Evolutionary conservation across 805 yeast species (phyloP), one percentile per base, ranked within the genome.

Genomic region (Ogataea haglerorum): DNA sequence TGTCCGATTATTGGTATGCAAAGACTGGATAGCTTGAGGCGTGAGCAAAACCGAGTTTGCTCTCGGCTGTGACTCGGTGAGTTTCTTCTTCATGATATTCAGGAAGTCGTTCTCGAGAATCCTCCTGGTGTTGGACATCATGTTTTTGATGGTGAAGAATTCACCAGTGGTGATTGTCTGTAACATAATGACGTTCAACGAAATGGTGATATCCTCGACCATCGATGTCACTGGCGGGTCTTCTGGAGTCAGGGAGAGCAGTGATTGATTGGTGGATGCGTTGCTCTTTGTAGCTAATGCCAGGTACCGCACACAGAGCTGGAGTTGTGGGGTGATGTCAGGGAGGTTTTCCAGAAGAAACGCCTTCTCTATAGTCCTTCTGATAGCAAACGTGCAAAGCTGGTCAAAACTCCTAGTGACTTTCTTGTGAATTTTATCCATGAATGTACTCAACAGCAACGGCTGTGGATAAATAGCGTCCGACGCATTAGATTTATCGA

Each of bases 281-380:
- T 48, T 28, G 4, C 56, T 47, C 37, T 54, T 52, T 6, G 55
- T 48, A 2, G 52, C 42, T 13, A 39, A 16, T 2, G 57, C 34
- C 15, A 64, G 36, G 36, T 51, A 57, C 40, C 51, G 56, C n/a
- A 60, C 54, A 34, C 60, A 46, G 10, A 49, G 35, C 1, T 49
- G 66, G 38, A 53, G 61, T 43, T 49, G 68, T 41, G 48, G 69
- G 56, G 52, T 59, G 40, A 73, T 52, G 31, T 77, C 77, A 1
- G 95, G 95, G 14, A 85, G 50, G 50, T 83, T 89, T 58, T 93
- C 98, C 24, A 88, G 70, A 36, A 78, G 72, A 33, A 85, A 75
- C 2, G 96, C 86, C 55, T 83, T 87, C 54, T 85, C 93, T 28
- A 90, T 71, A 0, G 96, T 84, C 30, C 87, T 72, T 40, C 88